These are phyloP conservation scores for Termitomyces sp. DNA, from an alignment of 768 basidiomycete species.

Conservation along the genomic window DNA sequence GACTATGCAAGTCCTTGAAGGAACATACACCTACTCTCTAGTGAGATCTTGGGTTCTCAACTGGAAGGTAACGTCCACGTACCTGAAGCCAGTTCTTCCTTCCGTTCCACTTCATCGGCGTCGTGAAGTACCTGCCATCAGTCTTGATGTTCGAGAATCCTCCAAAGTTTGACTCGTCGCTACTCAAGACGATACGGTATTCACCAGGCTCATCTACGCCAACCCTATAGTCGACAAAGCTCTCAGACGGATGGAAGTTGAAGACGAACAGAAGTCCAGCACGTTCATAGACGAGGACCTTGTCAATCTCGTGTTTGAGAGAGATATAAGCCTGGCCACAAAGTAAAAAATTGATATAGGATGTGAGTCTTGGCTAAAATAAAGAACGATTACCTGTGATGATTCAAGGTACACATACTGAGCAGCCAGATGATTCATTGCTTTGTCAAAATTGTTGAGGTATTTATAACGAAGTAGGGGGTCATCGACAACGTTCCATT, in stretches of 20 bases:
- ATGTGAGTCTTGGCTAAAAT: background rate
- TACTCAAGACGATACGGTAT: conserved; percentile 75
- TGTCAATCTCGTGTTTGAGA: conserved; percentile 90
- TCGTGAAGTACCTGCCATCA: conserved; percentile 69
- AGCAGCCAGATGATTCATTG: conserved; percentile 85
- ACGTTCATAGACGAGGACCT: conserved; percentile 91
- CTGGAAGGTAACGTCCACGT: conserved; percentile 14
- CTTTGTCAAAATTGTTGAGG: conserved; percentile 88
- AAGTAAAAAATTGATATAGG: background rate
- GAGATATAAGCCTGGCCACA: conserved; percentile 80
- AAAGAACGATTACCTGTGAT: conserved; percentile 47
- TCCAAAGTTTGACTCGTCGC: conserved; percentile 84
- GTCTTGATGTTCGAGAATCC: conserved; percentile 80
- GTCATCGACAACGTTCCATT: conserved; percentile 95
- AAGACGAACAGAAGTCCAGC: conserved; percentile 92
- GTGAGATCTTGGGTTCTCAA: background rate
- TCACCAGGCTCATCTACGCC: conserved; percentile 84
- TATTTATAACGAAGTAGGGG: conserved; percentile 83
- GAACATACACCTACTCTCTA: conserved; percentile 59
- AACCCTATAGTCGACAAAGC: conserved; percentile 91
- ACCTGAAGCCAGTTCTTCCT: conserved; percentile 89
- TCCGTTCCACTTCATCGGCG: conserved; percentile 86
- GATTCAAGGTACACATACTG: conserved; percentile 81
- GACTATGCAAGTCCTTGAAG: conserved; percentile 60
- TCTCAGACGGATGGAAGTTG: conserved; percentile 92